Evolutionary conservation across 257 asterid genomes (phyloP).

Genomic region (Fraxinus americana): DNA sequence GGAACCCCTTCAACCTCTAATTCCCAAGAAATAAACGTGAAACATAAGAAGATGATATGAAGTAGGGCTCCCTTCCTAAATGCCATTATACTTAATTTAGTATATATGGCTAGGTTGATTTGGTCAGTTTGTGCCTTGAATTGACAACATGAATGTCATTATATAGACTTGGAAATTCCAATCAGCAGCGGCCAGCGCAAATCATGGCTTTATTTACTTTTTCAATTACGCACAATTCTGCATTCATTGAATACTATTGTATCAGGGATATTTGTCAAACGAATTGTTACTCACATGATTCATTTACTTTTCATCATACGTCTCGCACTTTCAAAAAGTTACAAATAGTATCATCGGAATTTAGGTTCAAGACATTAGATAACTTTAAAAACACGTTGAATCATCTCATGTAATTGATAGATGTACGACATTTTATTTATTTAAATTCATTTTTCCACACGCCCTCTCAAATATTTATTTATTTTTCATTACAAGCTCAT

Average conservation of each 20-base stretch:
- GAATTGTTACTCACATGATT: too few relatives aligned
- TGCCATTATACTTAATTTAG: constrained; percentile 34
- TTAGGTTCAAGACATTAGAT: too few relatives aligned
- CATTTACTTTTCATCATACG: too few relatives aligned
- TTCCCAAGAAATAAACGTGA: constrained; percentile 19
- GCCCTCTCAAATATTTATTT: too few relatives aligned
- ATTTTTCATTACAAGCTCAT: too few relatives aligned
- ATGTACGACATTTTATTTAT: too few relatives aligned
- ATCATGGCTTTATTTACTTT: constrained; percentile 44
- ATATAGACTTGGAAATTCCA: constrained; percentile 33
- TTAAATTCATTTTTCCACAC: too few relatives aligned
- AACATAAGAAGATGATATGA: constrained; percentile 24
- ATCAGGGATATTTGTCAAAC: background rate
- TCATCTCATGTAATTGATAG: too few relatives aligned
- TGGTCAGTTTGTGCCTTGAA: constrained; percentile 1
- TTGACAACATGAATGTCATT: constrained; percentile 20
- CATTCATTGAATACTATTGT: background rate
- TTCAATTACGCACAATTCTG: background rate
- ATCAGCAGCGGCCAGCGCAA: constrained; percentile 38
- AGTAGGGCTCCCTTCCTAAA: constrained; percentile 17
- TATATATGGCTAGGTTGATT: constrained; percentile 13
- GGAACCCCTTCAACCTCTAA: constrained; percentile 35
- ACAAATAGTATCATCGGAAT: too few relatives aligned
- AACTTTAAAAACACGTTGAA: too few relatives aligned
- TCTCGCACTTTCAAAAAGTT: too few relatives aligned